These are phyloP conservation scores for Macadamia integrifolia DNA, from an alignment of 164 flowering plant species.

Conservation along the genomic window DNA sequence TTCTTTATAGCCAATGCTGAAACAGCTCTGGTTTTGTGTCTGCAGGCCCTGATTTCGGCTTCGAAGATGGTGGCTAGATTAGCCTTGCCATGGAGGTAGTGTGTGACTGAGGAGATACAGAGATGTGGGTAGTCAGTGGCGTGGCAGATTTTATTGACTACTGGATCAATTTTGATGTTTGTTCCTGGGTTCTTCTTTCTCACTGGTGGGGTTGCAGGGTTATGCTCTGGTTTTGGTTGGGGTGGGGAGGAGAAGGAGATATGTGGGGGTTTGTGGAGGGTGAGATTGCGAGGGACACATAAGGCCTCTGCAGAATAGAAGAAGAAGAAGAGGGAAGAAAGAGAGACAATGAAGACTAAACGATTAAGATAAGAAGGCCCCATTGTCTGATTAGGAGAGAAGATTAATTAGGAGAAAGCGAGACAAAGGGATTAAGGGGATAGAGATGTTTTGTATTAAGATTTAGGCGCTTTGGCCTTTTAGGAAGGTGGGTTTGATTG, in stretches of 20 bases:
- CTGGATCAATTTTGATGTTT: neutral
- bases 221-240: too few species aligned
- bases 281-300: conserved; percentile 13
- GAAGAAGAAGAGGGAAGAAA: conserved; percentile 10
- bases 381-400: conserved; percentile 5
- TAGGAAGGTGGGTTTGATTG: conserved; percentile 1
- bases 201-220: too few species aligned
- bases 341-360: conserved; percentile 3
- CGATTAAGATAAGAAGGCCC: conserved; percentile 1
- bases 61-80: conserved; percentile 12
- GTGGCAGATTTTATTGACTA: conserved; percentile 16
- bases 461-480: too few species aligned
- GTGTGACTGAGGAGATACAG: conserved; percentile 24
- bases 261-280: neutral
- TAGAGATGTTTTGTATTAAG: neutral
- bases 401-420: neutral
- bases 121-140: conserved; percentile 19
- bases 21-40: neutral
- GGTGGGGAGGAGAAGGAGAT: neutral
- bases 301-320: conserved; percentile 12
- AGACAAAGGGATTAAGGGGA: neutral
- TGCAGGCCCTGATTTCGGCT: conserved; percentile 17
- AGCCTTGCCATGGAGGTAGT: conserved; percentile 5
- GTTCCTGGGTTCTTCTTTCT: too few species aligned
- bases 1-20: neutral